Evolutionary conservation across 306 rosid genomes (phyloP).

Genomic region (Corylus avellana): DNA sequence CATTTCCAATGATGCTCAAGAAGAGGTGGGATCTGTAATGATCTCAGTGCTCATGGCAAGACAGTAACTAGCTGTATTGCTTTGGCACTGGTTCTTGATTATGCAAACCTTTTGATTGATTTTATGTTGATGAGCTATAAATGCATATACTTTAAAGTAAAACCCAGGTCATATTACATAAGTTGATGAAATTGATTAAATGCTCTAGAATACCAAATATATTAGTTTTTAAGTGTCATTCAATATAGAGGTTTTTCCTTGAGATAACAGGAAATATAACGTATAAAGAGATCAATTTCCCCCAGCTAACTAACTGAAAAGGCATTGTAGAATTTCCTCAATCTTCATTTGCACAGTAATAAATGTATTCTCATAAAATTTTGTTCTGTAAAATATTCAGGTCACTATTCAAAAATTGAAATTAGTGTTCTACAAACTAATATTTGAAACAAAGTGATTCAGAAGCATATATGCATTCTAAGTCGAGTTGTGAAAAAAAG

Average conservation of each 20-base stretch:
- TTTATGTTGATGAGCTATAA: background rate
- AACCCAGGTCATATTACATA: background rate
- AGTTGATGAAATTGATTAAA: background rate
- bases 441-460: background rate
- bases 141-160: background rate
- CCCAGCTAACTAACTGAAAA: background rate
- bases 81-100: background rate
- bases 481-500: background rate
- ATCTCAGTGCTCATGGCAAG: slow-evolving; percentile 9
- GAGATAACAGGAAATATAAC: background rate
- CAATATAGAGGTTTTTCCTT: background rate
- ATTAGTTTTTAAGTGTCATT: background rate
- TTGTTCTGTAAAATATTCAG: background rate
- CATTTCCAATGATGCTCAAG: slow-evolving; percentile 34
- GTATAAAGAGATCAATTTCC: background rate
- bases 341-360: background rate
- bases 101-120: background rate
- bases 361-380: background rate
- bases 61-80: slow-evolving; percentile 20
- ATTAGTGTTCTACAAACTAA: background rate
- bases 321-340: background rate
- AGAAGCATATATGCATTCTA: background rate
- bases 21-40: slow-evolving; percentile 48
- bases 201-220: background rate
- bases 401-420: background rate